These are phyloP conservation scores for Tetrahymena thermophila DNA, from an alignment of 73 alveolate genomes.

Conservation along the genomic window DNA sequence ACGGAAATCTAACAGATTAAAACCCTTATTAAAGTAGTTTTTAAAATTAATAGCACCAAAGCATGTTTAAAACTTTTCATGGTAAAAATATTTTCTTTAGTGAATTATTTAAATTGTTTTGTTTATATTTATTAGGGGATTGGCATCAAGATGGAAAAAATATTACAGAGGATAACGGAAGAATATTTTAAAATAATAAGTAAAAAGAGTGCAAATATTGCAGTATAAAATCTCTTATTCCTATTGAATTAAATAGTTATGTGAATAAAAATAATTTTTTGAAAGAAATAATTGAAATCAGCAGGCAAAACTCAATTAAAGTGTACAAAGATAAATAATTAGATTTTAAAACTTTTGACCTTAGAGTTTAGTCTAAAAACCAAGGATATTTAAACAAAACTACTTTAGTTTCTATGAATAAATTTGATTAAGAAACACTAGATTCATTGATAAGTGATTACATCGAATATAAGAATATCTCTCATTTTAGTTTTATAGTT, in stretches of 20 bases:
- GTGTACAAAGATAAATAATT: neutral
- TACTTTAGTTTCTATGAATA: neutral
- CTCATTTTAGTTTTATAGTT: neutral
- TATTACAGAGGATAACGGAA: neutral
- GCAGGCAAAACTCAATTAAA: neutral
- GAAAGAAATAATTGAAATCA: neutral
- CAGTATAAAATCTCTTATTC: neutral
- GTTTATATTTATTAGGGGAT: neutral
- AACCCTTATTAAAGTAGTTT: neutral
- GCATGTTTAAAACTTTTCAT: neutral
- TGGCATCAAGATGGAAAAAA: neutral
- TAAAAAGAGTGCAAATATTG: neutral
- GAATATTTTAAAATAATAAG: neutral
- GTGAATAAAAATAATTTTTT: neutral
- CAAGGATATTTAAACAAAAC: neutral
- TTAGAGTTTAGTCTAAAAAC: neutral
- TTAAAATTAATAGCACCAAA: neutral
- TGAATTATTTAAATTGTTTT: neutral
- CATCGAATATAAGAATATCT: neutral
- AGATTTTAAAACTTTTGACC: neutral
- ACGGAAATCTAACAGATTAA: neutral
- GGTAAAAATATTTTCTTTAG: neutral
- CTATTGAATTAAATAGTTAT: neutral
- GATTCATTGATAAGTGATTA: neutral
- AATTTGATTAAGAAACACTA: neutral